Percentiles rank a stretch among this genome's conserved stretches.
These are phyloP conservation scores for Pascua guehoae DNA, from an alignment of 1,284 basidiomycete species.

Conservation along the genomic window DNA sequence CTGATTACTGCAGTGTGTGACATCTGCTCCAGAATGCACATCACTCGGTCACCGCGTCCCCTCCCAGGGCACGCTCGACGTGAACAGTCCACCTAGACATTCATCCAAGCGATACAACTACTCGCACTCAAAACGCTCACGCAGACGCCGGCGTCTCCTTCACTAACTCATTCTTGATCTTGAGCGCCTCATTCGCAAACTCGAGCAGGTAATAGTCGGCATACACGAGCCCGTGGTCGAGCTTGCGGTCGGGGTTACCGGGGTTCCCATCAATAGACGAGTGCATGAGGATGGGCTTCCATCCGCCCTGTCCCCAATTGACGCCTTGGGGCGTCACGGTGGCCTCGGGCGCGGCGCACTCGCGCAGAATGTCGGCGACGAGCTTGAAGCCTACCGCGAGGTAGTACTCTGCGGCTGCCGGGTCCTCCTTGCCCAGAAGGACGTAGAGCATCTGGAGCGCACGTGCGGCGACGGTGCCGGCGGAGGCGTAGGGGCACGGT, in stretches of 20 bases:
- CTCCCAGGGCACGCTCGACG: no score
- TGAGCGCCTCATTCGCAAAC: constrained; percentile 35
- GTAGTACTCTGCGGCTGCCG: constrained; percentile 25
- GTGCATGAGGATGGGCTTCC: constrained; percentile 38
- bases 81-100: no score
- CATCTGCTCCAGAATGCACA: no score
- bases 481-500: constrained; percentile 34
- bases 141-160: no score
- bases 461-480: constrained; percentile 28
- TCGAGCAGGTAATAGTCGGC: constrained; percentile 40
- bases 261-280: constrained; percentile 34
- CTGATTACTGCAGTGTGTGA: no score
- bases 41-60: no score
- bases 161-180: constrained; percentile 15
- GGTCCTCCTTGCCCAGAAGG: constrained; percentile 19
- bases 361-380: constrained; percentile 17
- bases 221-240: constrained; percentile 39
- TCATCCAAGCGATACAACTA: no score
- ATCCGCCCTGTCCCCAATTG: constrained; percentile 30
- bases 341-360: constrained; percentile 22
- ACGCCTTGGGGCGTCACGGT: constrained; percentile 18
- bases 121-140: no score
- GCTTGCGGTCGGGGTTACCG: constrained; percentile 9
- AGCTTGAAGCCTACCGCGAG: constrained; percentile 22
- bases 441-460: constrained; percentile 33